phyloP scores from a whole-genome alignment of 2,329 filamentous ascomycete species.

The Cytospora schulzeri region DNA sequence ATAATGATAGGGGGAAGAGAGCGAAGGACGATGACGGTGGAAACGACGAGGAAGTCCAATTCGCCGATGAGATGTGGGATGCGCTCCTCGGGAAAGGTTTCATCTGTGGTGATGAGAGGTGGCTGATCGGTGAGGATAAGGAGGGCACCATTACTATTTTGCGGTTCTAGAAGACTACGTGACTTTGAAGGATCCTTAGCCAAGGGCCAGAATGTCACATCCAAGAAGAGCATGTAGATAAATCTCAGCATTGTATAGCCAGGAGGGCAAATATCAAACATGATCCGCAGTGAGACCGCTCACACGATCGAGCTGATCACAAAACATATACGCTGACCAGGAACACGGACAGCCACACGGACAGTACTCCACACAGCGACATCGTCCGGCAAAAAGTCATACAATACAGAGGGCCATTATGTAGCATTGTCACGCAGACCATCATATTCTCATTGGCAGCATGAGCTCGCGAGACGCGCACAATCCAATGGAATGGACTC shows the following conservation, averaged over 20 bases:
- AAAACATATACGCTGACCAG: background rate
- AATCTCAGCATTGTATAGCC: too few relatives aligned
- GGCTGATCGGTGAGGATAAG: constrained; percentile 61
- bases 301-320: background rate
- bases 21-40: constrained; percentile 7
- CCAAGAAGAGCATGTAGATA: too few relatives aligned
- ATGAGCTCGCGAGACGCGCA: background rate
- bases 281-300: too few relatives aligned
- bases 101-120: constrained; percentile 62
- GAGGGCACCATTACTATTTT: constrained; percentile 54
- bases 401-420: background rate
- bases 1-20: background rate
- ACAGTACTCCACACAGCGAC: background rate
- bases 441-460: background rate
- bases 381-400: background rate
- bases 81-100: constrained; percentile 54
- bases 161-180: constrained; percentile 45
- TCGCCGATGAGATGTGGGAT: constrained; percentile 47
- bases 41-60: constrained; percentile 41
- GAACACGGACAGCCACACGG: background rate
- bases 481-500: background rate
- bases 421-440: background rate
- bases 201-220: too few relatives aligned
- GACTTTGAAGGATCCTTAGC: too few relatives aligned
- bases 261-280: too few relatives aligned